phyloP scores from a whole-genome alignment of 495 filamentous ascomycete species.

The Hypoxylon fuscum region DNA sequence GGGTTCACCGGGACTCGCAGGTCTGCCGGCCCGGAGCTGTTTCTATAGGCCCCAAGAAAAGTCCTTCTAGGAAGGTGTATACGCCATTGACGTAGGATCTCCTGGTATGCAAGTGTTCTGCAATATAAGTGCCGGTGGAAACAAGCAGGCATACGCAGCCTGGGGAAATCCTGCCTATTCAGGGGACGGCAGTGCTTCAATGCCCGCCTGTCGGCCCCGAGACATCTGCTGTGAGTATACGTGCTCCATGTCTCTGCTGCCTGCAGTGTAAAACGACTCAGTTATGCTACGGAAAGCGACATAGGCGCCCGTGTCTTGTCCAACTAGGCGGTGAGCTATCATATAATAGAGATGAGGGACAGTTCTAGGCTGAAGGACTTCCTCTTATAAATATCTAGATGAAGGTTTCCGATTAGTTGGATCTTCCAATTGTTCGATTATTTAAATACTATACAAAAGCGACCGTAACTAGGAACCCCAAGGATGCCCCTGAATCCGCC shows the following conservation, averaged over 20 bases:
- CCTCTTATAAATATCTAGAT: constrained; percentile 23
- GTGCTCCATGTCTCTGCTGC: constrained; percentile 21
- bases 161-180: constrained; percentile 35
- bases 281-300: constrained; percentile 28
- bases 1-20: constrained; percentile 16
- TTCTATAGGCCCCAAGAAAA: constrained; percentile 10
- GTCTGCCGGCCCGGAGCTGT: not conserved
- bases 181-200: constrained; percentile 15
- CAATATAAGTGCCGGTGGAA: constrained; percentile 18
- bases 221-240: constrained; percentile 25
- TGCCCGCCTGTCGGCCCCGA: constrained; percentile 27
- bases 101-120: constrained; percentile 25
- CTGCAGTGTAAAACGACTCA: constrained; percentile 28
- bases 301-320: constrained; percentile 23
- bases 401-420: constrained; percentile 1
- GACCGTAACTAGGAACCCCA: not conserved
- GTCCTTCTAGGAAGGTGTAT: constrained; percentile 7
- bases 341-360: constrained; percentile 4
- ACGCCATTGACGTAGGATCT: constrained; percentile 26
- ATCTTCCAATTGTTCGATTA: not conserved
- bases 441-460: not conserved
- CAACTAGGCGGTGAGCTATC: constrained; percentile 21
- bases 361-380: not conserved
- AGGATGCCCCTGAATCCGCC: not conserved
- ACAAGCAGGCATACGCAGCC: constrained; percentile 19